Conservation (phyloP, 2,329 filamentous ascomycete genomes). For the Ascocoryne sarcoides region DNA sequence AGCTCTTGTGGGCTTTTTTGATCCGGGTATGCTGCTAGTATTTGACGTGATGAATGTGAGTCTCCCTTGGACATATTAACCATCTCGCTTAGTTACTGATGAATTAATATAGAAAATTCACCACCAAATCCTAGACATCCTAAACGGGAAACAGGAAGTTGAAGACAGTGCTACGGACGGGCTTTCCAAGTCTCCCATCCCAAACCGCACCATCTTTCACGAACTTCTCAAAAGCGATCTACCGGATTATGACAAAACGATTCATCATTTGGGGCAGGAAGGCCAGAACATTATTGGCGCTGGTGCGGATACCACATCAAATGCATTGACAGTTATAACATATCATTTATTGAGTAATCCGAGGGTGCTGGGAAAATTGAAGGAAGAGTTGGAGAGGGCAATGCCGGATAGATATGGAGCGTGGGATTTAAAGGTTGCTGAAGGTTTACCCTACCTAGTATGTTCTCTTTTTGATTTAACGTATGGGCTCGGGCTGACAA, state of each 20-base stretch:
- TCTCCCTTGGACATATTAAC: not conserved
- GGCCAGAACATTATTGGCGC: constrained; percentile 31
- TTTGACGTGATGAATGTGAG: not conserved
- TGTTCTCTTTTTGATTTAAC: not conserved
- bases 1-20: not conserved
- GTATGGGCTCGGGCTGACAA: not conserved
- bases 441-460: constrained; percentile 18
- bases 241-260: constrained; percentile 30
- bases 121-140: no score
- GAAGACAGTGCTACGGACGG: no score
- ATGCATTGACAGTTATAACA: constrained; percentile 13
- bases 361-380: constrained; percentile 24
- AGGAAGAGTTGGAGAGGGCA: constrained; percentile 27
- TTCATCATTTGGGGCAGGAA: constrained; percentile 31
- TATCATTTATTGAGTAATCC: constrained; percentile 31
- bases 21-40: not conserved
- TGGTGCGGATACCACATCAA: constrained; percentile 31
- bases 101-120: no score
- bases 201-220: constrained; percentile 6
- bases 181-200: no score
- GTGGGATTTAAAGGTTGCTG: constrained; percentile 13
- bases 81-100: no score
- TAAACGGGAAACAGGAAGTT: no score
- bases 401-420: constrained; percentile 6
- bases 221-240: constrained; percentile 28